A percentile compares a stretch with the other conserved stretches of the same genome.
Evolutionary conservation across 257 asterid genomes (phyloP).

Genomic region (Haberlea rhodopensis): DNA sequence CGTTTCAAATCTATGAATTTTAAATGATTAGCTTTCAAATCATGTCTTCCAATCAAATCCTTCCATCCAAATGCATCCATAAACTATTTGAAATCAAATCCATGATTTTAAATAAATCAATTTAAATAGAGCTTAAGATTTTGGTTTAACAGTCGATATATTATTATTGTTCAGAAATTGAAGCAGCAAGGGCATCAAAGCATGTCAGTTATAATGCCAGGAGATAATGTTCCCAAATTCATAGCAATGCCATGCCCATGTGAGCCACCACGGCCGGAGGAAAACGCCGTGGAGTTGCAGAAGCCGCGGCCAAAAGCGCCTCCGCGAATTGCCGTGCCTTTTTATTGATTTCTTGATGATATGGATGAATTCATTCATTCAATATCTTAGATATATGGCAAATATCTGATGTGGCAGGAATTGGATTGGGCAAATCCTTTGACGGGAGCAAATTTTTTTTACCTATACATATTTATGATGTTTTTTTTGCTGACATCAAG

Average conservation of each 20-base stretch:
- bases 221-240: conserved; percentile 60
- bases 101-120: too few relatives aligned
- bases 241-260: conserved; percentile 74
- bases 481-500: too few relatives aligned
- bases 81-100: too few relatives aligned
- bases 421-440: not conserved
- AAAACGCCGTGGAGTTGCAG: conserved; percentile 30
- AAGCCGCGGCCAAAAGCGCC: conserved; percentile 46
- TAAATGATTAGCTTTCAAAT: too few relatives aligned
- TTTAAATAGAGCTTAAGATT: too few relatives aligned
- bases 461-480: too few relatives aligned
- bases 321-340: conserved; percentile 42
- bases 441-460: not conserved
- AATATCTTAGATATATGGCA: not conserved
- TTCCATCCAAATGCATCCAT: too few relatives aligned
- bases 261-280: conserved; percentile 37
- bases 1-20: too few relatives aligned
- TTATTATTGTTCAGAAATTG: conserved; percentile 31
- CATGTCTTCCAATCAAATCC: too few relatives aligned
- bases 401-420: not conserved
- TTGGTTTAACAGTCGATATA: too few relatives aligned
- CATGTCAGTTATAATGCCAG: conserved; percentile 81
- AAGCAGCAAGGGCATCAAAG: conserved; percentile 49
- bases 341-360: not conserved
- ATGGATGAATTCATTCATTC: not conserved